Conservation (phyloP, 2,329 filamentous ascomycete species). For the Dactylellina parvicollis region DNA sequence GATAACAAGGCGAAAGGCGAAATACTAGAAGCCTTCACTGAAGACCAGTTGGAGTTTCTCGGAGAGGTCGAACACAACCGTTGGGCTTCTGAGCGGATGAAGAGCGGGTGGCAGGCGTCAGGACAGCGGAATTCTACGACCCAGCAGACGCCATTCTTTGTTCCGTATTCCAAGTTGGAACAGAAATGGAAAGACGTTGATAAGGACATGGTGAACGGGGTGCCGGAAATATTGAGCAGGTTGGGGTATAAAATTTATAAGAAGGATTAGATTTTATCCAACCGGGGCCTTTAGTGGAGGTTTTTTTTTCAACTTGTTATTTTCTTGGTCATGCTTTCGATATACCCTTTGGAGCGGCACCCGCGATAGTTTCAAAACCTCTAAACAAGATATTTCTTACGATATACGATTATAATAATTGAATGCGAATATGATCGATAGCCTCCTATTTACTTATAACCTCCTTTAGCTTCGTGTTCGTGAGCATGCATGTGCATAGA, state of each 20-base stretch:
- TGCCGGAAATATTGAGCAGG: conserved; percentile 25
- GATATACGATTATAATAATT: neutral
- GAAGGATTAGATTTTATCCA: neutral
- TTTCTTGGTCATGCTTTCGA: neutral
- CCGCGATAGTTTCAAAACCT: neutral
- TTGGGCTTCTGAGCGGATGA: conserved; percentile 39
- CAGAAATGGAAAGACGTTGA: conserved; percentile 51
- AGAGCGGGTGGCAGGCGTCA: conserved; percentile 34
- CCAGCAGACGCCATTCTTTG: conserved; percentile 40
- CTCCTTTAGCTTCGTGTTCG: neutral
- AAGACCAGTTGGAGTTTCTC: conserved; percentile 33
- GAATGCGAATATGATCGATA: neutral
- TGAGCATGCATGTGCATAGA: neutral
- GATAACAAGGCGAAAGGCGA: neutral
- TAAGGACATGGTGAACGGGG: conserved; percentile 39
- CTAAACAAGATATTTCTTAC: neutral
- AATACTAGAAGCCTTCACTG: conserved; percentile 22
- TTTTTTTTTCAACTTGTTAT: too few species aligned
- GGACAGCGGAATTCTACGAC: conserved; percentile 23
- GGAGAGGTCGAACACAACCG: conserved; percentile 43
- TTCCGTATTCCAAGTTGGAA: conserved; percentile 35
- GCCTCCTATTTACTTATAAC: neutral
- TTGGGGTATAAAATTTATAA: conserved; percentile 28
- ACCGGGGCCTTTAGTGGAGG: too few species aligned
- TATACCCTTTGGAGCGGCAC: neutral